Conservation (phyloP, 2,329 filamentous ascomycete genomes). For the Mollisia scopiformis region DNA sequence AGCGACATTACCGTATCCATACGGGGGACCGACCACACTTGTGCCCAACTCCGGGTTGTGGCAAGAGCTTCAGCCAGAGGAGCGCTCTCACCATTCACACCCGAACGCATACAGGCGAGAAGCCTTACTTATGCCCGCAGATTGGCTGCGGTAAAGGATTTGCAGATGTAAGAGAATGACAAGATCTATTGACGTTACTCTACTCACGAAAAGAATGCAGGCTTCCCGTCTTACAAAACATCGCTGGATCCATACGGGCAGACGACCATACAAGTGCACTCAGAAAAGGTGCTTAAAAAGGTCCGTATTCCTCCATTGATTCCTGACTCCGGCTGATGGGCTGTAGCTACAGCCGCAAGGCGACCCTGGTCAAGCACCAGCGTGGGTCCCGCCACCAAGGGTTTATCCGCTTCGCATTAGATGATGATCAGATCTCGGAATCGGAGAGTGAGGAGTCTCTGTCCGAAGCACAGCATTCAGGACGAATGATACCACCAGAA, state of each 20-base stretch:
- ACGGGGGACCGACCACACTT: conserved; percentile 71
- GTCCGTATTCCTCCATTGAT: conserved; percentile 27
- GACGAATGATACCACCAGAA: conserved; percentile 55
- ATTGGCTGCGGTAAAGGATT: conserved; percentile 69
- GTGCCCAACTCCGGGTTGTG: conserved; percentile 62
- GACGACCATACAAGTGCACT: conserved; percentile 66
- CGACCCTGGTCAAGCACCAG: conserved; percentile 71
- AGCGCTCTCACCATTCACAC: conserved; percentile 73
- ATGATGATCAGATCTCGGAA: conserved; percentile 40
- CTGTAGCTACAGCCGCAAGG: conserved; percentile 70
- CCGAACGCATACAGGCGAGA: conserved; percentile 72
- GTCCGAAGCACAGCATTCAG: conserved; percentile 57
- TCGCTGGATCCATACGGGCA: conserved; percentile 72
- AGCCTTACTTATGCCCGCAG: conserved; percentile 70
- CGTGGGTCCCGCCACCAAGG: conserved; percentile 62
- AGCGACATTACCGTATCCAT: conserved; percentile 72
- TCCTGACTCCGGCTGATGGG: conserved; percentile 23
- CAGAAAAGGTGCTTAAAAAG: conserved; percentile 44
- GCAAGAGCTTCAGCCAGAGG: conserved; percentile 72
- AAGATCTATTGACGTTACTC: conserved; percentile 17
- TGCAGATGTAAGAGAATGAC: conserved; percentile 54
- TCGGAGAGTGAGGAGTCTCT: conserved; percentile 55
- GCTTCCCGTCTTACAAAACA: conserved; percentile 48
- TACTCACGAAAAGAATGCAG: conserved; percentile 27
- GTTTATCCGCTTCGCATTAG: conserved; percentile 54